Percentiles rank a stretch among this genome's conserved stretches.
Evolutionary conservation across 805 yeast genomes (phyloP).

Genomic region (Hanseniaspora clermontiae): DNA sequence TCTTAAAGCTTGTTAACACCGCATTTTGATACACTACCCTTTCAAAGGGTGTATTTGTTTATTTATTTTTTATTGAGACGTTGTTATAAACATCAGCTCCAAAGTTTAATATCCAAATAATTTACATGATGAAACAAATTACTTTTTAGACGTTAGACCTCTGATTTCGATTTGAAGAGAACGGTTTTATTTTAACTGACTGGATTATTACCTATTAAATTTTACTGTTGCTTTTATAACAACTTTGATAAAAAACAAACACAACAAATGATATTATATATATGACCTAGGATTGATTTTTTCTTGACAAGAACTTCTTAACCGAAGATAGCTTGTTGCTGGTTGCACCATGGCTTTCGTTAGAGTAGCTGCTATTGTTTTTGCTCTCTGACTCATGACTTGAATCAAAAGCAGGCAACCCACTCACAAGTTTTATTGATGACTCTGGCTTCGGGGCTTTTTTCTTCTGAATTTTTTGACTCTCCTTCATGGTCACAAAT

Average conservation of each 20-base stretch:
- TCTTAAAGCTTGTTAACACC: too few species aligned
- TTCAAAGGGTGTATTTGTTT: too few species aligned
- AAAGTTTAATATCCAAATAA: too few species aligned
- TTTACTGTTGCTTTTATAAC: neutral
- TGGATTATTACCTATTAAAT: neutral
- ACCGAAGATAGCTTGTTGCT: neutral
- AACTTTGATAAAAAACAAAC: neutral
- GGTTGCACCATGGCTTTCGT: constrained; percentile 3
- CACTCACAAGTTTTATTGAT: constrained; percentile 26
- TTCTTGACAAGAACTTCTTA: constrained; percentile 13
- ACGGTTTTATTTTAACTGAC: constrained; percentile 11
- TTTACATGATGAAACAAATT: constrained; percentile 23
- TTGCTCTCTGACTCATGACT: neutral
- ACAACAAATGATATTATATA: neutral
- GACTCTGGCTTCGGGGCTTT: constrained; percentile 20
- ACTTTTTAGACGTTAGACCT: constrained; percentile 30
- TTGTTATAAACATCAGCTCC: neutral
- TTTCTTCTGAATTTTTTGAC: constrained; percentile 14
- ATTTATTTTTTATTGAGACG: neutral
- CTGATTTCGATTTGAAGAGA: constrained; percentile 26
- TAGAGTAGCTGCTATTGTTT: neutral
- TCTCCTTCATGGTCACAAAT: constrained; percentile 24
- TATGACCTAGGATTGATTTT: neutral
- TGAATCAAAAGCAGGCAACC: constrained; percentile 22
- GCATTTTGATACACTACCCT: too few species aligned